A percentile compares a stretch with the other conserved stretches of the same genome.
These are phyloP conservation scores for Corchorus olitorius DNA, from an alignment of 345 rosid genomes.

Conservation along the genomic window DNA sequence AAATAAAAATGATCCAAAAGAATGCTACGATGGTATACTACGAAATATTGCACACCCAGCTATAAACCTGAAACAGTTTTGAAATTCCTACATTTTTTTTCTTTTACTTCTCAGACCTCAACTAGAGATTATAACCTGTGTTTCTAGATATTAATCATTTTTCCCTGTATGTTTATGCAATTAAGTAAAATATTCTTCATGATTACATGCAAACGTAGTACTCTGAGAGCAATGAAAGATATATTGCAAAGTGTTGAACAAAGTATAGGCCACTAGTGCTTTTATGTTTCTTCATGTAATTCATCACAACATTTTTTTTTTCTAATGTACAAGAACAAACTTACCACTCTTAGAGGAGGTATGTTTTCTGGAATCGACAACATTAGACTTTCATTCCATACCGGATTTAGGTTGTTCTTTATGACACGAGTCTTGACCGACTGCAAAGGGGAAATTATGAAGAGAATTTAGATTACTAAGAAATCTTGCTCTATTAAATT, in stretches of 20 bases:
- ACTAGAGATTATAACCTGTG: too few relatives aligned
- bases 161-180: background rate
- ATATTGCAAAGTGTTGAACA: background rate
- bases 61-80: background rate
- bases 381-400: conserved; percentile 97
- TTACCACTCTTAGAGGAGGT: conserved; percentile 92
- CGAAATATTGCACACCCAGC: background rate
- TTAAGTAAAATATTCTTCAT: background rate
- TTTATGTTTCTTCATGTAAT: background rate
- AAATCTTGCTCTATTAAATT: conserved; percentile 5
- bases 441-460: conserved; percentile 43
- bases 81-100: background rate
- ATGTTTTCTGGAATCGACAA: conserved; percentile 86
- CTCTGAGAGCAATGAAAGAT: background rate
- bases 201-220: background rate
- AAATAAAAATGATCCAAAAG: background rate
- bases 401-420: conserved; percentile 94
- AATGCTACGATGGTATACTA: background rate
- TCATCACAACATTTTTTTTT: background rate
- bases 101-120: background rate
- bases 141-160: background rate
- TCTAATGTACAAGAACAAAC: conserved; percentile 2
- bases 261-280: background rate
- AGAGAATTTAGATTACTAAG: background rate
- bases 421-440: conserved; percentile 88